Conservation (phyloP, 139 green algal genomes). For the Chlorella sp. region DNA sequence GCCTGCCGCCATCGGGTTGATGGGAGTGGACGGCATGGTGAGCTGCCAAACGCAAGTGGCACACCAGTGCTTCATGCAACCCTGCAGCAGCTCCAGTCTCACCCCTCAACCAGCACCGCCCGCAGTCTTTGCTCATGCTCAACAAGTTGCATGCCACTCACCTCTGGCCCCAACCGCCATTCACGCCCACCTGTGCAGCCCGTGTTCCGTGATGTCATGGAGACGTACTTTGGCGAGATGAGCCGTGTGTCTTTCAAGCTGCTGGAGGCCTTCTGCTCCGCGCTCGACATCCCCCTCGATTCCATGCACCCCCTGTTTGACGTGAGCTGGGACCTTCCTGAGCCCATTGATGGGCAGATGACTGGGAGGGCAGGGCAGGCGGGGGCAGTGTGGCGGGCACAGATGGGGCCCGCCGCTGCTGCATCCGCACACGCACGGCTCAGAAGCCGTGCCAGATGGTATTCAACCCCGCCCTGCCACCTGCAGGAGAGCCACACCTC, state of each 20-base stretch:
- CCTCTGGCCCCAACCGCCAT: neutral
- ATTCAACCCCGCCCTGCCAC: neutral
- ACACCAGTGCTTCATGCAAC: neutral
- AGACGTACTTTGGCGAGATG: constrained; percentile 39
- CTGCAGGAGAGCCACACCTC: constrained; percentile 27
- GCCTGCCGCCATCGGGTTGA: no score
- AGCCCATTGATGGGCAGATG: no score
- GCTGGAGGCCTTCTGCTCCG: constrained; percentile 31
- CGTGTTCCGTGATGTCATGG: constrained; percentile 28
- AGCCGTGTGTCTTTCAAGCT: constrained; percentile 35
- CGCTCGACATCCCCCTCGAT: constrained; percentile 36
- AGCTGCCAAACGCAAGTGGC: neutral
- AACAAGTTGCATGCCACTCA: neutral
- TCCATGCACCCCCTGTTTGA: constrained; percentile 34
- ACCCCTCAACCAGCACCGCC: neutral
- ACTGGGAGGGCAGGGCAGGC: no score
- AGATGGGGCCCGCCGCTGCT: neutral
- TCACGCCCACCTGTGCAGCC: neutral
- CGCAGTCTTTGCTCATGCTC: neutral
- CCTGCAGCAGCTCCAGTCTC: no score
- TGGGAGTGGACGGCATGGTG: neutral
- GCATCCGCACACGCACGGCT: neutral
- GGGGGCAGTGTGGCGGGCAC: neutral
- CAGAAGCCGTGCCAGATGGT: neutral
- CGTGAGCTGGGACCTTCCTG: no score